phyloP scores from a whole-genome alignment of 352 stramenopile species.

The Phytophthora brassicae region DNA sequence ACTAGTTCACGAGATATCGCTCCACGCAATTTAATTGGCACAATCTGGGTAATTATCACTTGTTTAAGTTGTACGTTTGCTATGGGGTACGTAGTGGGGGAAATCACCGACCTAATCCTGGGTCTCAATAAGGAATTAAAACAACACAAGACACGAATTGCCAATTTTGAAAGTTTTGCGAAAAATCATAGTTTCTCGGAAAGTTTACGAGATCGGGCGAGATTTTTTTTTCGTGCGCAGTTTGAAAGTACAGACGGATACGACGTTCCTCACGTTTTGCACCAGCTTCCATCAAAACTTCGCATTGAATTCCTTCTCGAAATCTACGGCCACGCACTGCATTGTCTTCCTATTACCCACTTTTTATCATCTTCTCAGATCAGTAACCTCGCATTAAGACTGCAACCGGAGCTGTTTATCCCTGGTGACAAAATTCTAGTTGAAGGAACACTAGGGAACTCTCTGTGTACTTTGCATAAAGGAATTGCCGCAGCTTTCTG shows the following conservation, averaged over 20 bases:
- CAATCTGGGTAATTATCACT: constrained; percentile 55
- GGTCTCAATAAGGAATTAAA: constrained; percentile 75
- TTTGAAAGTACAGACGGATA: constrained; percentile 54
- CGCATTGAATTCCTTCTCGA: constrained; percentile 78
- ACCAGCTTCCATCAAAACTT: constrained; percentile 68
- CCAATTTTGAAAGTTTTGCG: constrained; percentile 77
- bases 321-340: constrained; percentile 61
- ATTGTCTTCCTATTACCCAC: constrained; percentile 53
- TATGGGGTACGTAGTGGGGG: constrained; percentile 72
- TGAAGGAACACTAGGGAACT: constrained; percentile 56
- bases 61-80: constrained; percentile 76
- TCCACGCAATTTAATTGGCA: constrained; percentile 39
- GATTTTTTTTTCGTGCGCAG: constrained; percentile 63
- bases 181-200: constrained; percentile 58
- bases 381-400: constrained; percentile 65
- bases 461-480: constrained; percentile 61
- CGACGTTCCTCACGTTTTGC: too few relatives aligned
- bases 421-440: constrained; percentile 62
- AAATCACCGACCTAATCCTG: constrained; percentile 75
- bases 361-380: constrained; percentile 60
- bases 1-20: constrained; percentile 65
- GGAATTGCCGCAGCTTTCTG: constrained; percentile 60
- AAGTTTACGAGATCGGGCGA: constrained; percentile 48
- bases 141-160: constrained; percentile 65
- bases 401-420: constrained; percentile 70